Evolutionary conservation across 352 stramenopile species (phyloP), one percentile per base, ranked within the genome.

Genomic region (Pythium rhizo-oryzae): DNA sequence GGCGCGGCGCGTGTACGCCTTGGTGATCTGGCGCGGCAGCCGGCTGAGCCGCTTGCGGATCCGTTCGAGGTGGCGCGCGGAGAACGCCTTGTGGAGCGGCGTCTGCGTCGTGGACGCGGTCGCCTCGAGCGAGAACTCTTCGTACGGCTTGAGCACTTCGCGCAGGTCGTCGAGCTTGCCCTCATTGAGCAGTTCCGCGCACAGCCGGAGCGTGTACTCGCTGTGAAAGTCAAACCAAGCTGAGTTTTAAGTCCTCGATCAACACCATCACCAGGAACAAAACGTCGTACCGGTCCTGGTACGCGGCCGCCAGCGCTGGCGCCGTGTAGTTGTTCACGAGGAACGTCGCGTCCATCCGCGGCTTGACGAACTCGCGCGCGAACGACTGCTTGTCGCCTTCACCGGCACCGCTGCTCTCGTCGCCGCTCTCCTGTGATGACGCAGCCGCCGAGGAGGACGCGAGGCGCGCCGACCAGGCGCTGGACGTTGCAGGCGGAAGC

Each of bases 301-400:
- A 92, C 2, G 96, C 97, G 43, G 89, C 87, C 28, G 97, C 97
- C 18, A 99, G 87, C 25, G 94, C 91, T 5, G 96, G 89, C 33
- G 96, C 93, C 30, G 97, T 99, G 76, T 99, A 99, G 75, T 99
- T 98, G 72, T 98, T 92, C 9, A 98, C 93, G 43, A 99, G 75
- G 61, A 93, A 93, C 25, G 75, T 84, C 30, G 82, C 80, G 56
- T 95, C 87, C 78, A 89, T 89, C 16, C 64, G 62, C 11, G 84
- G 84, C 71, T 90, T 92, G 51, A 84, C 69, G 44, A 92, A 90
- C 71, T 90, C 81, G n/a, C 78, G 76, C 18, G 84, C 85, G 41
- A 92, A 85, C 33, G 73, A 75, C 49, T 76, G 67, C 55, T 72
- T 66, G 55, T 73, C 62, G 25, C 63, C 66, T 19, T 66, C 50